Evolutionary conservation across 257 asterid species (phyloP).

Genomic region (Coffea eugenioides): DNA sequence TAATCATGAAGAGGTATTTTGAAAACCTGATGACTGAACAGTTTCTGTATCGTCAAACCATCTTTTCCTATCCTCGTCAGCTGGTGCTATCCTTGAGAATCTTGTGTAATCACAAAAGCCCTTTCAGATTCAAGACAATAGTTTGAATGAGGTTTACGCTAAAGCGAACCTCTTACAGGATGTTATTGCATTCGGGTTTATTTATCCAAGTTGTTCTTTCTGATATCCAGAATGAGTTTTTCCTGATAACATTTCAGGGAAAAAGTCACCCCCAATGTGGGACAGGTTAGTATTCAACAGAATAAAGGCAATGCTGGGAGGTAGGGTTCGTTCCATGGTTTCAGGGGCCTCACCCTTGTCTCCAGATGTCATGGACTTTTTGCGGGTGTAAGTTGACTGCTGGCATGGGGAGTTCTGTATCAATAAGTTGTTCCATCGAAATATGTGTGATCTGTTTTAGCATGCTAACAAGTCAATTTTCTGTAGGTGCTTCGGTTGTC

Average conservation of each 20-base stretch:
- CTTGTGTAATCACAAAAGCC: too few species aligned
- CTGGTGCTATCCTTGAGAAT: too few species aligned
- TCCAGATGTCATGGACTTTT: constrained; percentile 92
- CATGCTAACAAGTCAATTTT: constrained; percentile 1
- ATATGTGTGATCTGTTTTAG: not conserved
- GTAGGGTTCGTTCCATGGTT: constrained; percentile 83
- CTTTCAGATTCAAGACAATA: too few species aligned
- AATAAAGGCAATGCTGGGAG: constrained; percentile 89
- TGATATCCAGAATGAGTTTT: not conserved
- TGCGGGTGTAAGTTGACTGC: constrained; percentile 73
- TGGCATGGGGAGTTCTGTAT: not conserved
- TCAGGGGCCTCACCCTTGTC: constrained; percentile 98
- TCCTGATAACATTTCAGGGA: constrained; percentile 41
- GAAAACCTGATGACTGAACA: too few species aligned
- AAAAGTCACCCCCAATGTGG: constrained; percentile 86
- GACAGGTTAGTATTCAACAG: constrained; percentile 88
- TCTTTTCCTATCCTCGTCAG: too few species aligned
- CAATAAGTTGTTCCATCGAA: not conserved
- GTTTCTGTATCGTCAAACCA: too few species aligned
- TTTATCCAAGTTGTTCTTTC: not conserved
- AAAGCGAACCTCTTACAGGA: too few species aligned
- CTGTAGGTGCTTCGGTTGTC: constrained; percentile 86
- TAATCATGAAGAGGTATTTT: too few species aligned
- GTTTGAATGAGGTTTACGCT: too few species aligned
- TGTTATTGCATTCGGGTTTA: too few species aligned